Evolutionary conservation across 257 asterid genomes (phyloP), one percentile per base, ranked within the genome.

Genomic region (Striga asiatica): DNA sequence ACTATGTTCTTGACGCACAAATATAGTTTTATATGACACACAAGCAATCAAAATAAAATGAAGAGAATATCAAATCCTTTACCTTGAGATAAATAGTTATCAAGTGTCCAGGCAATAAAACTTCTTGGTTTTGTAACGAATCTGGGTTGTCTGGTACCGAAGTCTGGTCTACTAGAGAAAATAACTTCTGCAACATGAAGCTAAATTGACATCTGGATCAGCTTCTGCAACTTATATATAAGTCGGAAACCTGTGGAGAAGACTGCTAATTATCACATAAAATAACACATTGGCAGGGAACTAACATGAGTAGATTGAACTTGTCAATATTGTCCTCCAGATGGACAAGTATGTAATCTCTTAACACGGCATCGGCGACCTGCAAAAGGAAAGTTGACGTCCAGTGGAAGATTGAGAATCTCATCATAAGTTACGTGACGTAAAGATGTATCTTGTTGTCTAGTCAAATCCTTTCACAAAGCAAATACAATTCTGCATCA

Each of bases 111-210:
- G 97, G 98, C 62, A 92, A 69, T 73, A 92, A 52, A 64, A 84
- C 91, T 81, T 92, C 97, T 53, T 92, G 98, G 71, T 92, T 81
- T 76, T 92, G 98, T 67, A 92, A 69, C 20, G 98, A 69, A 75
- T 92, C 98, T 47, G 93, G 81, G 41, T 92, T 92, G 76, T 92
- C 98, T 3, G 78, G 93, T 42, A 81, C 78, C 54, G 98, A 92
- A 61, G 97, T 92, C 75, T 85, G 94, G 77, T 92, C 98, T 59
- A 84, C 81, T 1, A 92, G 80, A 70, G 98, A 92, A 62, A 92
- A 92, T 68, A 92, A 80, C 79, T 92, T 92, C 97, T 88, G 97
- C 83, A 92, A 73, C 98, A 92, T 80, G 65, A 82, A 82, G 76
- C 98, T 91, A 68, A 41, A 67, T 37, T 17, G 71, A 66, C 62